Percentiles rank a stretch among this genome's conserved stretches.
phyloP scores from a whole-genome alignment of 2,329 filamentous ascomycete species.

The Arachnomyces sp. region DNA sequence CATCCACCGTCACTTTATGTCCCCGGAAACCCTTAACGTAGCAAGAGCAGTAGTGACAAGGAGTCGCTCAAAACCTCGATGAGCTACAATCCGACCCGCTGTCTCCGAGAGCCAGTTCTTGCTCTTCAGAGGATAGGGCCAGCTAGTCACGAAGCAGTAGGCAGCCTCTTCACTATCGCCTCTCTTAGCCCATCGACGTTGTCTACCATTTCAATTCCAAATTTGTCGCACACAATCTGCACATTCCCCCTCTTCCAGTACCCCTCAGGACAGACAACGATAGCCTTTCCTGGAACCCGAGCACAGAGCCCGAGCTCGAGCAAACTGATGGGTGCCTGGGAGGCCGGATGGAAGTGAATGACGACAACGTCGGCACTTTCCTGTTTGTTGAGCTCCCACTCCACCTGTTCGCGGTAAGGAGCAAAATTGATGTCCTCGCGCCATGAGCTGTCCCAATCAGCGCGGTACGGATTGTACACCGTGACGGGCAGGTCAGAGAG shows the following conservation, averaged over 20 bases:
- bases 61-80: too few species aligned
- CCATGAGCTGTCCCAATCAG: conserved; percentile 51
- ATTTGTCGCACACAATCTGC: conserved; percentile 47
- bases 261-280: conserved; percentile 47
- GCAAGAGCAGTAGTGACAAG: too few species aligned
- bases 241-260: conserved; percentile 58
- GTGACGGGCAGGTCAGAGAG: conserved; percentile 44
- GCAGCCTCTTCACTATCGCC: too few species aligned
- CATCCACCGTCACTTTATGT: too few species aligned
- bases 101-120: too few species aligned
- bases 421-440: conserved; percentile 41
- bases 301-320: conserved; percentile 54
- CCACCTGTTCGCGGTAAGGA: conserved; percentile 47
- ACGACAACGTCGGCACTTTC: conserved; percentile 48
- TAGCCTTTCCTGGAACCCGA: conserved; percentile 27
- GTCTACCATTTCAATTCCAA: conserved; percentile 37
- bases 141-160: too few species aligned
- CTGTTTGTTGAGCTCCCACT: conserved; percentile 56
- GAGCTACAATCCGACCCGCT: too few species aligned
- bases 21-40: too few species aligned
- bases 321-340: conserved; percentile 50
- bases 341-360: conserved; percentile 49
- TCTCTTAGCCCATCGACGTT: too few species aligned
- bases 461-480: conserved; percentile 51
- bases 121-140: too few species aligned